Evolutionary conservation across 2,329 filamentous ascomycete genomes (phyloP).

Genomic region (Pseudocercospora fijiensis): DNA sequence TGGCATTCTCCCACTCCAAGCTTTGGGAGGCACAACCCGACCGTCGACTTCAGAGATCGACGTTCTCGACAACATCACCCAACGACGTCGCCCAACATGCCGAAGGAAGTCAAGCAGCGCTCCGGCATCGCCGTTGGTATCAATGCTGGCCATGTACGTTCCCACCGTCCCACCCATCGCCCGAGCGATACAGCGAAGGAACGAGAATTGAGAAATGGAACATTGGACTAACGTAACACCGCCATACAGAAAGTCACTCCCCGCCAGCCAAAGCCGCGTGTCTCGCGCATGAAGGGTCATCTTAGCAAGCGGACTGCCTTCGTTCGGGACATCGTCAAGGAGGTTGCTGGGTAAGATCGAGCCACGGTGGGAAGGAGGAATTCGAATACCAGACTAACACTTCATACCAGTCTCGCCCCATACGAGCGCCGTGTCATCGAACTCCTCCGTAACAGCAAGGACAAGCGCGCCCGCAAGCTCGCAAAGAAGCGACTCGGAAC

Average conservation of each 20-base stretch:
- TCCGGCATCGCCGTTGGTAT: slow-evolving; percentile 59
- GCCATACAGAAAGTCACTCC: slow-evolving; percentile 51
- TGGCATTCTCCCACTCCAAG: not conserved
- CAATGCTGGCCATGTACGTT: slow-evolving; percentile 67
- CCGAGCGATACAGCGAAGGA: slow-evolving; percentile 13
- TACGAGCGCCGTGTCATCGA: slow-evolving; percentile 98
- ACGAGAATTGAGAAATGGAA: slow-evolving; percentile 7
- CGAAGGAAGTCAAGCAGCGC: slow-evolving; percentile 56
- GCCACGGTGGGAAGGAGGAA: not conserved
- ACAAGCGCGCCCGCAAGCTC: slow-evolving; percentile 98
- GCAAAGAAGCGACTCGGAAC: slow-evolving; percentile 99
- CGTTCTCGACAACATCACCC: slow-evolving; percentile 25
- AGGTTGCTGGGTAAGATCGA: slow-evolving; percentile 77
- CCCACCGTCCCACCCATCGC: slow-evolving; percentile 9
- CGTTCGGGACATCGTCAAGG: slow-evolving; percentile 95
- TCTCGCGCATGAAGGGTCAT: slow-evolving; percentile 82
- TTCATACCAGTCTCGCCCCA: slow-evolving; percentile 42
- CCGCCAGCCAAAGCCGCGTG: slow-evolving; percentile 50
- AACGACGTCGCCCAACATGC: slow-evolving; percentile 44
- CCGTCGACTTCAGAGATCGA: slow-evolving; percentile 20
- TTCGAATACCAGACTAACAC: slow-evolving; percentile 21
- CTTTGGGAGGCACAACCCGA: not conserved
- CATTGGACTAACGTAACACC: slow-evolving; percentile 27
- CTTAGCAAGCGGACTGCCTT: slow-evolving; percentile 96
- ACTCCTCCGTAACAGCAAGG: slow-evolving; percentile 97